phyloP scores from a whole-genome alignment of 805 yeast genomes.

The Candida nemodendra region DNA sequence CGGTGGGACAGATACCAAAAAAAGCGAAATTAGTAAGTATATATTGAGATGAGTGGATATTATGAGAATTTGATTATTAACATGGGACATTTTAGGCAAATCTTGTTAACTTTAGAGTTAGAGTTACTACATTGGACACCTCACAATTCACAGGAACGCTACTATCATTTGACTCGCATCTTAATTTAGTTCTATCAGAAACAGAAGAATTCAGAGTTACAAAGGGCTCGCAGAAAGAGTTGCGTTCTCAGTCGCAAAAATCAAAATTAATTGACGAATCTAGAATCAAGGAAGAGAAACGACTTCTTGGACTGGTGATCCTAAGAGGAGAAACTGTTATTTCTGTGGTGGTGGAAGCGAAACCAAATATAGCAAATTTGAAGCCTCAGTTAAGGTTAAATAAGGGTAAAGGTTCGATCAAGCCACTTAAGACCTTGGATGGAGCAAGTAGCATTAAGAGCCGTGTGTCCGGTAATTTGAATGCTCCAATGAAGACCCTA shows the following conservation, averaged over 20 bases:
- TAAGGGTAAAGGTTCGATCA: conserved; percentile 33
- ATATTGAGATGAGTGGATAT: background rate
- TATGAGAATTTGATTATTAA: background rate
- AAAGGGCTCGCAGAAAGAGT: conserved; percentile 46
- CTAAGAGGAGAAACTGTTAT: conserved; percentile 87
- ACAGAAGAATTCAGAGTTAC: conserved; percentile 81
- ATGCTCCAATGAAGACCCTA: conserved; percentile 18
- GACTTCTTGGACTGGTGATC: conserved; percentile 77
- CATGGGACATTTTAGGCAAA: conserved; percentile 43
- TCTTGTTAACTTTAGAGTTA: conserved; percentile 68
- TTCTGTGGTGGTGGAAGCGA: conserved; percentile 67
- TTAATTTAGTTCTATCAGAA: conserved; percentile 82
- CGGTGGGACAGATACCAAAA: conserved; percentile 35
- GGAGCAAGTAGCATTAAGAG: conserved; percentile 6
- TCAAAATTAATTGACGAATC: conserved; percentile 32
- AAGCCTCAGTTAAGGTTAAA: conserved; percentile 33
- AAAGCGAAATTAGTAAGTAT: conserved; percentile 44
- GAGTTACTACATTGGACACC: conserved; percentile 74
- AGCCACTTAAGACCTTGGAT: conserved; percentile 26
- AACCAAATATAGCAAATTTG: conserved; percentile 39
- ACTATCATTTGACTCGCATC: conserved; percentile 83
- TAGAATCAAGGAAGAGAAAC: conserved; percentile 56
- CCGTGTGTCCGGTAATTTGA: conserved; percentile 8
- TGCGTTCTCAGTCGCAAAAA: conserved; percentile 10
- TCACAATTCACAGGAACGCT: conserved; percentile 76